These are phyloP conservation scores for Salvia hispanica DNA, from an alignment of 257 asterid genomes.

Conservation along the genomic window DNA sequence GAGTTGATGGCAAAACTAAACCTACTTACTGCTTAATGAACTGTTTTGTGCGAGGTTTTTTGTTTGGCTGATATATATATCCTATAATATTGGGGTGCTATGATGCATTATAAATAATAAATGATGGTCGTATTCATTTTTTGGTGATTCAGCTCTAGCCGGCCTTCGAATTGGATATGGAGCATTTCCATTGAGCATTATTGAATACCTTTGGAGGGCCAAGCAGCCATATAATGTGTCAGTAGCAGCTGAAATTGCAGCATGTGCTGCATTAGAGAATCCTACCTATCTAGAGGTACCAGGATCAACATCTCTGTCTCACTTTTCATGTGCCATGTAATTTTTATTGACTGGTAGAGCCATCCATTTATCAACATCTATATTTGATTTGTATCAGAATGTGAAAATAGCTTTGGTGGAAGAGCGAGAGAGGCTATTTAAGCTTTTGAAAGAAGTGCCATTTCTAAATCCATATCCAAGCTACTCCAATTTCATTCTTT, in stretches of 20 bases:
- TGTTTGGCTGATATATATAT: background rate
- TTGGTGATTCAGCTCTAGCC: conserved; percentile 73
- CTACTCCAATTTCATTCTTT: conserved; percentile 89
- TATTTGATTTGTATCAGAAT: conserved; percentile 49
- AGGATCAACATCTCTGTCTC: conserved; percentile 10
- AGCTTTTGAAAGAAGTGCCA: conserved; percentile 83
- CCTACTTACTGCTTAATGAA: conserved; percentile 9
- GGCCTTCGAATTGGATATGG: conserved; percentile 97
- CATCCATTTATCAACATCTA: conserved; percentile 1
- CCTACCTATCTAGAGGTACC: conserved; percentile 83
- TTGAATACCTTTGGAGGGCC: conserved; percentile 93
- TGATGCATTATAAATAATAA: conserved; percentile 14
- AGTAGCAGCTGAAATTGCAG: conserved; percentile 96
- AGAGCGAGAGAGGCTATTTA: conserved; percentile 79
- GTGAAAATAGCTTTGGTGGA: conserved; percentile 89
- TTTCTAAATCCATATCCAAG: conserved; percentile 90
- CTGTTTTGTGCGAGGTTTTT: background rate
- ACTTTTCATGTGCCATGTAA: background rate
- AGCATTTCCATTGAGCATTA: conserved; percentile 89
- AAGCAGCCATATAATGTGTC: conserved; percentile 98
- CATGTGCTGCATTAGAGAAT: conserved; percentile 89
- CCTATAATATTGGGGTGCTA: background rate
- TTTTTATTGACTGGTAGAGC: background rate
- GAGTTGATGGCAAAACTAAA: background rate
- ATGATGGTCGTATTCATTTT: conserved; percentile 8